Percentiles rank a stretch among this genome's conserved stretches.
These are phyloP conservation scores for Parastagonospora nodorum DNA, from an alignment of 2,329 filamentous ascomycete species.

Conservation along the genomic window DNA sequence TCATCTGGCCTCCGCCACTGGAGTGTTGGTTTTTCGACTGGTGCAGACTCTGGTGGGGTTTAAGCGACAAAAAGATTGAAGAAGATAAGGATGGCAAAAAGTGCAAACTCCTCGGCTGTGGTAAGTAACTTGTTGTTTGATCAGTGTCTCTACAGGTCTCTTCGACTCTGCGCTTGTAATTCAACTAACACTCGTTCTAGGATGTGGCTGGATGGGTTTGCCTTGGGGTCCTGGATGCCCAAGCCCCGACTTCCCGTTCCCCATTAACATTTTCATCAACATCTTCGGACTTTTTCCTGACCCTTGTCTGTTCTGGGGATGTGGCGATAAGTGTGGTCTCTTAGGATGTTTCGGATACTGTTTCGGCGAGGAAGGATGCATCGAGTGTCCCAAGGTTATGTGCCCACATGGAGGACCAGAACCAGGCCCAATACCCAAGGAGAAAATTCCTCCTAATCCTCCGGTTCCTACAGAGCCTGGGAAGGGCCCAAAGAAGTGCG, in stretches of 20 bases:
- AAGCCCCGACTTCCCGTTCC: constrained; percentile 4
- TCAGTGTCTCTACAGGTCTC: too few relatives aligned
- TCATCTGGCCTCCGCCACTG: constrained; percentile 2
- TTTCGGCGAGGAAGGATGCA: constrained; percentile 14
- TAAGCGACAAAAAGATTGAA: not conserved
- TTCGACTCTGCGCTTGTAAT: not conserved
- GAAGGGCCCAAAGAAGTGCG: constrained; percentile 17
- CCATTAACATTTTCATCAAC: not conserved
- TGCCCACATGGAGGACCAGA: constrained; percentile 23
- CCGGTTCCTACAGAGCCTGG: not conserved
- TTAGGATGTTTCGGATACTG: constrained; percentile 27
- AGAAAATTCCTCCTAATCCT: not conserved
- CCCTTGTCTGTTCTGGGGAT: constrained; percentile 21
- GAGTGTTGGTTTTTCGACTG: constrained; percentile 14
- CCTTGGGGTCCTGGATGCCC: constrained; percentile 21
- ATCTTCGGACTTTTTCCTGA: constrained; percentile 23
- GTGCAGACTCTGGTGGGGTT: constrained; percentile 9
- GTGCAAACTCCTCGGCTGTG: constrained; percentile 28
- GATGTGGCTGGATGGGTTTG: constrained; percentile 33
- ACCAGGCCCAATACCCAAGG: constrained; percentile 18
- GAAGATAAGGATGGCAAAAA: constrained; percentile 2
- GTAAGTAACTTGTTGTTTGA: not conserved
- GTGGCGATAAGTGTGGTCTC: constrained; percentile 12
- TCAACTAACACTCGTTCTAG: constrained; percentile 4
- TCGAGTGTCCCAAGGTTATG: constrained; percentile 20